Evolutionary conservation across 2,329 filamentous ascomycete species (phyloP).

Genomic region (Trichoderma arundinaceum): DNA sequence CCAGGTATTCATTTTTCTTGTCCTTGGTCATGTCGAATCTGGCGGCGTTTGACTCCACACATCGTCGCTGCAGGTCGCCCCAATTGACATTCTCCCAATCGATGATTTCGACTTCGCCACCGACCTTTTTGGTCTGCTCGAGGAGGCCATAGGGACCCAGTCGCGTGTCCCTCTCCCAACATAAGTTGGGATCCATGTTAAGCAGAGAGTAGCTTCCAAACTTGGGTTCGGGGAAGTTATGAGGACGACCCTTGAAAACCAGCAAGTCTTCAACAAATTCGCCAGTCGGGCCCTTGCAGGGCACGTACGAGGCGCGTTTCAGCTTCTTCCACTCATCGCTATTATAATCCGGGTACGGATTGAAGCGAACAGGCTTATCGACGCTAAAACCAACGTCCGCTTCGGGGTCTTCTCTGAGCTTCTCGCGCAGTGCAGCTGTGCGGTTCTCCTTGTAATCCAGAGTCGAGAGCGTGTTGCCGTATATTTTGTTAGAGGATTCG

Average conservation of each 20-base stretch:
- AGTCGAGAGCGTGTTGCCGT: slow-evolving; percentile 59
- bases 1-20: slow-evolving; percentile 52
- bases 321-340: slow-evolving; percentile 62
- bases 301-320: slow-evolving; percentile 63
- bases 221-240: slow-evolving; percentile 62
- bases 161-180: slow-evolving; percentile 71
- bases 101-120: slow-evolving; percentile 46
- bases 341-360: slow-evolving; percentile 76
- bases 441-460: slow-evolving; percentile 51
- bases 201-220: slow-evolving; percentile 68
- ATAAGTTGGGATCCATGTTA: slow-evolving; percentile 66
- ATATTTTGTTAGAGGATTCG: slow-evolving; percentile 58
- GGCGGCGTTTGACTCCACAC: slow-evolving; percentile 67
- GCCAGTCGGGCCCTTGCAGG: slow-evolving; percentile 70
- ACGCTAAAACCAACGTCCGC: slow-evolving; percentile 49
- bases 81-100: slow-evolving; percentile 72
- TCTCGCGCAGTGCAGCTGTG: slow-evolving; percentile 40
- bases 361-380: slow-evolving; percentile 62
- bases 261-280: slow-evolving; percentile 65
- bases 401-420: slow-evolving; percentile 45
- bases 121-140: slow-evolving; percentile 54
- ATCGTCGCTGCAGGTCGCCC: slow-evolving; percentile 72
- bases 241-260: slow-evolving; percentile 66
- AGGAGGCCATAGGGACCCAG: slow-evolving; percentile 69
- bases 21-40: slow-evolving; percentile 60